These are phyloP conservation scores for Xylariaceae sp. DNA, from an alignment of 2,329 filamentous ascomycete species.

Conservation along the genomic window DNA sequence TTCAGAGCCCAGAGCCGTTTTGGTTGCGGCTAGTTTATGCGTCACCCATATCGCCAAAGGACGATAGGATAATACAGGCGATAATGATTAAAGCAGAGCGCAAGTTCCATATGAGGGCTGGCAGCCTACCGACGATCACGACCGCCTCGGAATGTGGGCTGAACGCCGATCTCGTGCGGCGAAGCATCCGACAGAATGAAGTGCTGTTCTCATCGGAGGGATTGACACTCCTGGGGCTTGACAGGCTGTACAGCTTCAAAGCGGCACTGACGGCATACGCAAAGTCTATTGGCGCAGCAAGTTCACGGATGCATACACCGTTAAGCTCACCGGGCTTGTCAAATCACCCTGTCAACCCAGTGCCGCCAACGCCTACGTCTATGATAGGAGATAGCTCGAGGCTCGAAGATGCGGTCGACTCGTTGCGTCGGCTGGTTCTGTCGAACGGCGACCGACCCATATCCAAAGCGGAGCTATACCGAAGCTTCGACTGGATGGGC, in stretches of 20 bases:
- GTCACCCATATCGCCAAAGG: conserved; percentile 42
- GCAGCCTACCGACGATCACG: conserved; percentile 40
- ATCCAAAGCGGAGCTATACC: conserved; percentile 47
- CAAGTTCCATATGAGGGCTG: conserved; percentile 38
- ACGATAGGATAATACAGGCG: conserved; percentile 45
- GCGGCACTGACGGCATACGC: conserved; percentile 55
- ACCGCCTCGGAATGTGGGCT: conserved; percentile 43
- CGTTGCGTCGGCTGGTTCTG: conserved; percentile 58
- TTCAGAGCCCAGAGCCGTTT: conserved; percentile 32
- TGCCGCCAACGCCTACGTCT: conserved; percentile 7
- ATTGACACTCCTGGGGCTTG: conserved; percentile 56
- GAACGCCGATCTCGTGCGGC: conserved; percentile 49
- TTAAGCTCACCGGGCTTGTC: conserved; percentile 30
- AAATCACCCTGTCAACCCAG: conserved; percentile 19
- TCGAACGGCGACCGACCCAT: conserved; percentile 49
- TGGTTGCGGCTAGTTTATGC: conserved; percentile 51
- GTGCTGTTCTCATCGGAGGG: conserved; percentile 57
- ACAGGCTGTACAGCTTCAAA: conserved; percentile 63
- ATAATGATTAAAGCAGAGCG: conserved; percentile 51
- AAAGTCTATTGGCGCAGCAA: conserved; percentile 31
- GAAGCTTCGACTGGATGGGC: conserved; percentile 55
- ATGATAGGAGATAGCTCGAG: conserved; percentile 28
- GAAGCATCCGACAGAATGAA: conserved; percentile 57
- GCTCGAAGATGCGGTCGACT: conserved; percentile 60
- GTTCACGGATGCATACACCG: conserved; percentile 17